Evolutionary conservation across 139 green algal genomes (phyloP), one percentile per base, ranked within the genome.

Genomic region (Spirogloea muscicola): DNA sequence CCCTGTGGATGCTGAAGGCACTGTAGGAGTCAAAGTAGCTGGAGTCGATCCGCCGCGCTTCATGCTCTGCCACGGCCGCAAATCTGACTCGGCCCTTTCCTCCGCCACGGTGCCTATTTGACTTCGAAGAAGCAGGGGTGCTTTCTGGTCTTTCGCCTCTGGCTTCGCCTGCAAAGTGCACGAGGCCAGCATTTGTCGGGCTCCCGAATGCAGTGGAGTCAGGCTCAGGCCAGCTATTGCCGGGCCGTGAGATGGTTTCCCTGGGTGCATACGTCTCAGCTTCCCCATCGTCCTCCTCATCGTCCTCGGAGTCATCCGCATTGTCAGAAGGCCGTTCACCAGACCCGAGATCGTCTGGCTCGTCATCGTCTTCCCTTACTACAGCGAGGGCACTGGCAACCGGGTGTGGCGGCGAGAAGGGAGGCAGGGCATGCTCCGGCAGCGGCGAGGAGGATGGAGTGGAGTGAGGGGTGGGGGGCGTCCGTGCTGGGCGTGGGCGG

Each of bases 1-100:
- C 90, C 4, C 87, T 52, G 73, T 97, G 93, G 49, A 97, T 97
- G 63, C 89, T 89, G 78, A 97, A 93, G 44, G 76, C 74, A 40
- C 76, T 81, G 80, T 97, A 97, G 16, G 67, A 76, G n/a, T 68
- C 48, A 60, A 79, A 79, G 39, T 79, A 79, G 25, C 7, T 31
- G n/a, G 58, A 49, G 39, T 79, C 70, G 1, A 77, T 38, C 43
- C 27, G 43, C 3, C 29, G 70, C 27, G 57, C 27, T 38, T 76
- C 46, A 9, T 16, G 25, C 48, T 75, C 63, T 33, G 4, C 46
- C 55, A 77, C 69, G 42, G 62, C 62, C 33, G 33, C 69, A 77
- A 77, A 77, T 39, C 38, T 38, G 31, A 77, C 69, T 77, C 76
- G 40, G 18, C 61, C 6, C 61, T 77, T 66, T 27, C 21, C 21